These are phyloP conservation scores for Gossypium schwendimanii DNA, from an alignment of 441 rosid genomes.

Conservation along the genomic window DNA sequence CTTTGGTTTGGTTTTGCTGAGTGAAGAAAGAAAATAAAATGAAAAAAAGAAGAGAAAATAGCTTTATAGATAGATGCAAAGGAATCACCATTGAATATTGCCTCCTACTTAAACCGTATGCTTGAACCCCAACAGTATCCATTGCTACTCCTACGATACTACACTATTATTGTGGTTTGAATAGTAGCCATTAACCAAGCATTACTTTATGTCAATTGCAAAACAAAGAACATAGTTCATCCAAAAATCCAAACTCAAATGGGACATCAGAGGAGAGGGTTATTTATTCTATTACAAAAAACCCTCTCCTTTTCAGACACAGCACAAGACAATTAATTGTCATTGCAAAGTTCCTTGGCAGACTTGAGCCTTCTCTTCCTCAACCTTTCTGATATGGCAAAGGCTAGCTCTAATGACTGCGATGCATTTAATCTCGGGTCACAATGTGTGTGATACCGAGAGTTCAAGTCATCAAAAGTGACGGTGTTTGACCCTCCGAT, in stretches of 20 bases:
- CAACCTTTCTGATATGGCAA: constrained; percentile 13
- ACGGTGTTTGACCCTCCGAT: neutral
- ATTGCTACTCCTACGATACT: neutral
- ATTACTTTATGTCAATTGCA: neutral
- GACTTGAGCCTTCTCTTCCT: constrained; percentile 13
- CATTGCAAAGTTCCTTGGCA: neutral
- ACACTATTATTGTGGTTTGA: neutral
- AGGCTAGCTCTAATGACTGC: constrained; percentile 16
- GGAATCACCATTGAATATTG: neutral
- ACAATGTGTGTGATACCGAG: constrained; percentile 8
- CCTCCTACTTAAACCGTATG: too few species aligned
- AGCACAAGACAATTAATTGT: neutral
- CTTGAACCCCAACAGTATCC: neutral
- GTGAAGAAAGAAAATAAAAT: neutral
- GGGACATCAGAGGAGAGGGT: neutral
- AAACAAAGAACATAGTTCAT: neutral
- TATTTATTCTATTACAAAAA: neutral
- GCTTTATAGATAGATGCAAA: neutral
- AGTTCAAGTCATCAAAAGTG: constrained; percentile 8
- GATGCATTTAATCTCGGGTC: constrained; percentile 14
- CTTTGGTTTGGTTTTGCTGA: constrained; percentile 12
- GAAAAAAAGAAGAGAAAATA: neutral
- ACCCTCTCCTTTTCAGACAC: neutral
- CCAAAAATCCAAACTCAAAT: neutral
- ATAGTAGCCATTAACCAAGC: neutral